These are phyloP conservation scores for Russula virescens DNA, from an alignment of 768 basidiomycete species.

Conservation along the genomic window DNA sequence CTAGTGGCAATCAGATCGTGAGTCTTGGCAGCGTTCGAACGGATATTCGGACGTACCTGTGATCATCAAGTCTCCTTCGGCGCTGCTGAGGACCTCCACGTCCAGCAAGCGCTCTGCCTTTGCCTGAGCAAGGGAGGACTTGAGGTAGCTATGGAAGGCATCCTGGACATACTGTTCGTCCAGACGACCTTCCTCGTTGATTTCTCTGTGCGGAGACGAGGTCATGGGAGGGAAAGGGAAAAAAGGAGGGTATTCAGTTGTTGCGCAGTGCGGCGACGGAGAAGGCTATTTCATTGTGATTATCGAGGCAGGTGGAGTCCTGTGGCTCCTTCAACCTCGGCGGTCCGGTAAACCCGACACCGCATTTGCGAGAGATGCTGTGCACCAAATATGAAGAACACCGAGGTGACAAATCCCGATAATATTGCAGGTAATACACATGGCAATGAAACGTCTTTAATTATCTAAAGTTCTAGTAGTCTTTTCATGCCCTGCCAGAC, in stretches of 20 bases:
- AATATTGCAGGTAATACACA: too few species aligned
- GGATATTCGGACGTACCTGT: constrained; percentile 46
- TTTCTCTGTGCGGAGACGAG: constrained; percentile 20
- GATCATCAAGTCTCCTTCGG: constrained; percentile 82
- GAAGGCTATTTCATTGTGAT: too few species aligned
- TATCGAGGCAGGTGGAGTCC: too few species aligned
- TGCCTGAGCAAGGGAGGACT: constrained; percentile 67
- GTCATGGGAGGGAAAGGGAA: background rate
- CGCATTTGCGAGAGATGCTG: too few species aligned
- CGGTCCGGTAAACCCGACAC: too few species aligned
- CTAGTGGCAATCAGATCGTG: background rate
- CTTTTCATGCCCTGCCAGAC: constrained; percentile 84
- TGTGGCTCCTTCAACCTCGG: too few species aligned
- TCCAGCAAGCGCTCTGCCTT: constrained; percentile 71
- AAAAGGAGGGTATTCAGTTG: too few species aligned
- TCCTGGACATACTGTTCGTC: constrained; percentile 66
- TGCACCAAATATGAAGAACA: too few species aligned
- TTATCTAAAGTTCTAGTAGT: constrained; percentile 33
- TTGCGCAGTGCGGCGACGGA: background rate
- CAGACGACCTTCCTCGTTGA: constrained; percentile 35
- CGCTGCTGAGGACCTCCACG: constrained; percentile 65
- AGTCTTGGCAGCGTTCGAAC: background rate
- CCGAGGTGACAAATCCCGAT: too few species aligned
- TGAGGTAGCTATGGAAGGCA: constrained; percentile 77
- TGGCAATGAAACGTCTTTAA: background rate